These are phyloP conservation scores for Nepenthes gracilis DNA, from an alignment of 148 eudicot genomes.

Conservation along the genomic window DNA sequence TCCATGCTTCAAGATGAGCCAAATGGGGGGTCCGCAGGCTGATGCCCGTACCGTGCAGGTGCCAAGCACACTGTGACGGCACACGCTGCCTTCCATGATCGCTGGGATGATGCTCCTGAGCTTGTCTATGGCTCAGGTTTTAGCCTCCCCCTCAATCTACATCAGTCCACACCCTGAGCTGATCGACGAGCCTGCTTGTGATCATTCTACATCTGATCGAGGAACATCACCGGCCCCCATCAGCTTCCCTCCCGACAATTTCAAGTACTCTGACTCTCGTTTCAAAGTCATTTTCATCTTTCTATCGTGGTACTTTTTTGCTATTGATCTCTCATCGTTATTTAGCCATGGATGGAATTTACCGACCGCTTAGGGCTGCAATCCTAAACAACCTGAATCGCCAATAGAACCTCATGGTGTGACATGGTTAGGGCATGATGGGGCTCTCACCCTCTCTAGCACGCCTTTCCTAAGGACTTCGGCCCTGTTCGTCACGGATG, in stretches of 20 bases:
- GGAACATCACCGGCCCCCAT: too few relatives aligned
- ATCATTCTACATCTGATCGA: too few relatives aligned
- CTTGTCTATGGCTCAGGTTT: background rate
- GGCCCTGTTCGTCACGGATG: background rate
- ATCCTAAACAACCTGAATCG: background rate
- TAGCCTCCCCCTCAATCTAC: background rate
- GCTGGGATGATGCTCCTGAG: background rate
- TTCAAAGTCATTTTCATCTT: constrained; percentile 1
- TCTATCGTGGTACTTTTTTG: background rate
- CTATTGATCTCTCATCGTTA: background rate
- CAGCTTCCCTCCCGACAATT: background rate
- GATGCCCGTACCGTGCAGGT: background rate
- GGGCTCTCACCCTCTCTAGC: background rate
- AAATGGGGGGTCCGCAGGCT: background rate
- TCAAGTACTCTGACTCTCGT: background rate
- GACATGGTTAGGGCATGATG: background rate
- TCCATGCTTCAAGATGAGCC: background rate
- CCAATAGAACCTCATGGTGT: background rate
- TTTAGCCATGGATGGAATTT: background rate
- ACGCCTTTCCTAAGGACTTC: background rate
- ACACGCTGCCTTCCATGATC: background rate
- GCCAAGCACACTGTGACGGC: background rate
- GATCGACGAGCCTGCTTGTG: background rate
- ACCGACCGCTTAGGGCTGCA: background rate
- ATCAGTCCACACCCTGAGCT: background rate